These are phyloP conservation scores for Quercus parvula DNA, from an alignment of 306 rosid genomes.

Conservation along the genomic window DNA sequence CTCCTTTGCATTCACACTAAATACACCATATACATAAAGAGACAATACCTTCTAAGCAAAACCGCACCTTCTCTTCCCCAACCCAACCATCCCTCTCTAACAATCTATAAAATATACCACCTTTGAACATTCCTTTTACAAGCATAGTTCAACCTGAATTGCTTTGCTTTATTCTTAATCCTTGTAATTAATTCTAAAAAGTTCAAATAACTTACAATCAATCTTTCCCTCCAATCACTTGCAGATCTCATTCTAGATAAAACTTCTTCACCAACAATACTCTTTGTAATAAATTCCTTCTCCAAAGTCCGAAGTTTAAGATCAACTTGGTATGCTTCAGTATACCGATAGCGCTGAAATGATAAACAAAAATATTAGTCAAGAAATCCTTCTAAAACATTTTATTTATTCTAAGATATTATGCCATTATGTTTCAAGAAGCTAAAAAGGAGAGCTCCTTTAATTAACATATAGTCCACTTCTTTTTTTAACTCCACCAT, in stretches of 20 bases:
- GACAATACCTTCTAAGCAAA: background rate
- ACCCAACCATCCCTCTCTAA: background rate
- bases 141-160: background rate
- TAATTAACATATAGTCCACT: background rate
- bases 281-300: constrained; percentile 52
- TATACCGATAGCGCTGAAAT: constrained; percentile 80
- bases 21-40: background rate
- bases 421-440: constrained; percentile 11
- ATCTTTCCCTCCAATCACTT: constrained; percentile 66
- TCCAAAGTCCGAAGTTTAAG: constrained; percentile 61
- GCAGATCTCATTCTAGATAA: constrained; percentile 52
- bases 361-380: constrained; percentile 23
- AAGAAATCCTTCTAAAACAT: constrained; percentile 1
- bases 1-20: background rate
- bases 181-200: background rate
- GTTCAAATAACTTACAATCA: constrained; percentile 70
- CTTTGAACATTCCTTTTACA: background rate
- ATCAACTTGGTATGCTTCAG: constrained; percentile 86
- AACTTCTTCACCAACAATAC: constrained; percentile 49
- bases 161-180: background rate
- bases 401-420: background rate
- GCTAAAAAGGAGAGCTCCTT: background rate
- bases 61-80: background rate
- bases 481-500: too few species aligned
- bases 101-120: background rate